Conservation (phyloP, 371 early-diverging fungal genomes). For the Apophysomyces sp. region DNA sequence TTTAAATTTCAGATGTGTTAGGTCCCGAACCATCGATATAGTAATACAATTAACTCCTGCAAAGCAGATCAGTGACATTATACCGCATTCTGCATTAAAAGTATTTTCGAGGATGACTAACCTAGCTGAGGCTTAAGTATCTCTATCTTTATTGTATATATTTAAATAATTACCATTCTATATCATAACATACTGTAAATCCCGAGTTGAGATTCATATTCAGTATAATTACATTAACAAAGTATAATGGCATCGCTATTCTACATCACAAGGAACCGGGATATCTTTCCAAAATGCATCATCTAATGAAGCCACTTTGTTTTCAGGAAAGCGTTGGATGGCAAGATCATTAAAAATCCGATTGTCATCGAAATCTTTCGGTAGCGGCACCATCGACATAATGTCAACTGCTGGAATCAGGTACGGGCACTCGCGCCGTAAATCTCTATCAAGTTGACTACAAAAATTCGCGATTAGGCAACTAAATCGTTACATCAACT, state of each 20-base stretch:
- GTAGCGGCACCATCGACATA: constrained; percentile 32
- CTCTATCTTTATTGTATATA: too few species aligned
- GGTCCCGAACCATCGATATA: too few species aligned
- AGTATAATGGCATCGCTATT: not conserved
- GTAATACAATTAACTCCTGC: too few species aligned
- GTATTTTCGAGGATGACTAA: too few species aligned
- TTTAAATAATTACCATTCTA: too few species aligned
- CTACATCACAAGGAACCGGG: not conserved
- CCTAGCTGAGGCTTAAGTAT: too few species aligned
- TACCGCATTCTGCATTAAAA: too few species aligned
- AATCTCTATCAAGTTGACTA: constrained; percentile 52
- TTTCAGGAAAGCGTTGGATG: constrained; percentile 35
- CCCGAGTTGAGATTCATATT: too few species aligned
- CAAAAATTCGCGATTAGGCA: not conserved
- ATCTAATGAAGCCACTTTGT: constrained; percentile 1
- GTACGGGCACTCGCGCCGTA: constrained; percentile 52
- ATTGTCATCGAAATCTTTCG: constrained; percentile 58
- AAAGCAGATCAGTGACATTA: too few species aligned
- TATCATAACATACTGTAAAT: too few species aligned
- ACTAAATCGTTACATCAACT: not conserved
- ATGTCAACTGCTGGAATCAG: constrained; percentile 53
- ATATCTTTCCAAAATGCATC: constrained; percentile 10
- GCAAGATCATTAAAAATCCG: constrained; percentile 57
- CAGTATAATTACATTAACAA: too few species aligned
- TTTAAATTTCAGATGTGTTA: too few species aligned